Evolutionary conservation across 208 protist species (phyloP).

Genomic region (Trypanosoma boissoni): DNA sequence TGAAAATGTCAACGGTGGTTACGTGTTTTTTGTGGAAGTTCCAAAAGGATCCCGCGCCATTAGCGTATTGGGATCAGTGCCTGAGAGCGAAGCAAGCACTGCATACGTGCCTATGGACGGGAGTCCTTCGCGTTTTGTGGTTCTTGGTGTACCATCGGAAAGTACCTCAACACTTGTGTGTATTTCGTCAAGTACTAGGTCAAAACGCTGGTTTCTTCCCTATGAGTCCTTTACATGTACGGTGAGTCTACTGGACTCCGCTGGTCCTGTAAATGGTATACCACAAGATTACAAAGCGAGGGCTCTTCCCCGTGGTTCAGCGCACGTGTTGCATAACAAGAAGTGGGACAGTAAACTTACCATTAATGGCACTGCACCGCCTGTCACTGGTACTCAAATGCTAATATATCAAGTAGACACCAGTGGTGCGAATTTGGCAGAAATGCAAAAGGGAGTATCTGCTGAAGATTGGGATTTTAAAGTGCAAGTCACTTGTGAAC

Average conservation of each 20-base stretch:
- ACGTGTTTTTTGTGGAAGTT: slow-evolving; percentile 44
- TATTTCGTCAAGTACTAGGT: slow-evolving; percentile 36
- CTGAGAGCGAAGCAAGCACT: slow-evolving; percentile 5
- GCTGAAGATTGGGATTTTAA: slow-evolving; percentile 4
- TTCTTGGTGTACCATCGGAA: slow-evolving; percentile 62
- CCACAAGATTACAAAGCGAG: slow-evolving; percentile 47
- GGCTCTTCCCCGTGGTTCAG: slow-evolving; percentile 56
- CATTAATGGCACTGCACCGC: slow-evolving; percentile 8
- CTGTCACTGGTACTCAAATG: background rate
- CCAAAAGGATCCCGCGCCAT: slow-evolving; percentile 13
- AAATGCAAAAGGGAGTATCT: background rate
- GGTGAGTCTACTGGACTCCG: slow-evolving; percentile 37
- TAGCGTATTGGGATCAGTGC: slow-evolving; percentile 41
- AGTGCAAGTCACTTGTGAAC: slow-evolving; percentile 10
- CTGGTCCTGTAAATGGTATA: slow-evolving; percentile 52
- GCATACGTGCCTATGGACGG: slow-evolving; percentile 46
- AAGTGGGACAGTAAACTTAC: slow-evolving; percentile 18
- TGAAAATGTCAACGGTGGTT: slow-evolving; percentile 47
- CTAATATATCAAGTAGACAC: background rate
- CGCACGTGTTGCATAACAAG: background rate
- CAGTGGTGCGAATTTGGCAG: background rate
- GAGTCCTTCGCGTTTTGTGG: slow-evolving; percentile 56
- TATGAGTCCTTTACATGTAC: slow-evolving; percentile 46
- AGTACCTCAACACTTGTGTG: slow-evolving; percentile 40
- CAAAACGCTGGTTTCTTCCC: slow-evolving; percentile 52